Evolutionary conservation across 768 basidiomycete genomes (phyloP), one percentile per base, ranked within the genome.

Genomic region (Leccinum broughii): DNA sequence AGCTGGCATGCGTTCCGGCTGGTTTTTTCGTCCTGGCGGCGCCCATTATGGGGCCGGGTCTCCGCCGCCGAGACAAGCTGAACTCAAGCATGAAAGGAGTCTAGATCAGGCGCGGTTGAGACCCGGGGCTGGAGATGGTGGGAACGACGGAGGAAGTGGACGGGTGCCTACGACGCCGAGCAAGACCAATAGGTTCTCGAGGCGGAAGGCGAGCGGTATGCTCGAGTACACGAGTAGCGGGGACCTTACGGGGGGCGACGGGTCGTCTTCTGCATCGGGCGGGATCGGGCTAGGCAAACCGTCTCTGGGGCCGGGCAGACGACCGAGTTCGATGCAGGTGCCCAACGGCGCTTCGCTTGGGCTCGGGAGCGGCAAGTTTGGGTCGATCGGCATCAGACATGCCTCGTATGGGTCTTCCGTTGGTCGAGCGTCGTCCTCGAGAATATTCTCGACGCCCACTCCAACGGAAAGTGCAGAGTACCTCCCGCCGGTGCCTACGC

Each of bases 21-120:
- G 81, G 81, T 83, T 83, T 82, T 82, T 82, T 82, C 81, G 80
- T 32, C 68, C 74, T 70, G 74, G 75, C 65, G 80, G 79, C 78
- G 74, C 72, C 73, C 80, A 60, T 69, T 77, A 48, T 55, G 78
- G 78, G 69, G 68, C 79, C 68, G 79, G 77, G 68, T 77, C 77
- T 66, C 75, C 79, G 72, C 75, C 77, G 76, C 77, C 74, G 54
- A 64, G 66, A 39, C 60, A 61, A 55, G 64, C 64, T 64, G 75
- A 74, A 14, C 64, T 77, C 62, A 75, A 67, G 32, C 68, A 67
- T 10, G 69, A 72, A 62, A 72, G 64, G 60, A 69, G 75, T 60
- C 57, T 70, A 10, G 71, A 74, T 39, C 66, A 65, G 15, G 59
- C 57, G 13, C 54, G 53, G 44, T 56, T 70, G 66, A 70, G 64